Conservation (phyloP, 169 alveolate species). For the Cryptosporidium xiaoi region DNA sequence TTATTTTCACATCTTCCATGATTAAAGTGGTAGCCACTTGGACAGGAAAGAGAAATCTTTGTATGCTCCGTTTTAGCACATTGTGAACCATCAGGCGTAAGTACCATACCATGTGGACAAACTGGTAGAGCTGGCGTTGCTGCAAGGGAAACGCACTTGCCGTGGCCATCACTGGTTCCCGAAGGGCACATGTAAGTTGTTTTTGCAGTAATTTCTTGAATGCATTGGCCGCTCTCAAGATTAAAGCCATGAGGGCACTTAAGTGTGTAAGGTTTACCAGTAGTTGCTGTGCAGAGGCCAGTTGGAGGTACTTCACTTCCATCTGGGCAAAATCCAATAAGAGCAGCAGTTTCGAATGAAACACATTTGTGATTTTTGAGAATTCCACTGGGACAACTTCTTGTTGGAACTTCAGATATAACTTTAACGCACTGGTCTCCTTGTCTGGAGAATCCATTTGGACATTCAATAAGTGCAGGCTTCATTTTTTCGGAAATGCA, state of each 20-base stretch:
- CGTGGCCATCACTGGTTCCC: constrained; percentile 73
- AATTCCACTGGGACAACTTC: constrained; percentile 56
- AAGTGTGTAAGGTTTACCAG: constrained; percentile 65
- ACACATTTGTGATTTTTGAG: constrained; percentile 45
- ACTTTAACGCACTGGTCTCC: constrained; percentile 43
- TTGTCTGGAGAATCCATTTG: constrained; percentile 64
- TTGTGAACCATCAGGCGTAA: constrained; percentile 73
- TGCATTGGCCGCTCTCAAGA: constrained; percentile 67
- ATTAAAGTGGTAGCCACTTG: constrained; percentile 60
- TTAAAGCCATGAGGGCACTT: constrained; percentile 71
- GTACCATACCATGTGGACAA: constrained; percentile 75
- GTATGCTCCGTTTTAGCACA: constrained; percentile 74
- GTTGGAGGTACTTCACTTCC: constrained; percentile 75
- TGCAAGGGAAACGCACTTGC: constrained; percentile 72
- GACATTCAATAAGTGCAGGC: constrained; percentile 65
- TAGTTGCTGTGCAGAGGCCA: constrained; percentile 61
- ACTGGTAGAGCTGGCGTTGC: constrained; percentile 75
- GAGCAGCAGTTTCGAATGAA: constrained; percentile 67
- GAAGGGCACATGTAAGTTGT: constrained; percentile 73
- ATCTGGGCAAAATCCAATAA: constrained; percentile 72
- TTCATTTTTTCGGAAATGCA: constrained; percentile 71
- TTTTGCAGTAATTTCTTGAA: constrained; percentile 59
- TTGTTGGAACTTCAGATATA: constrained; percentile 57
- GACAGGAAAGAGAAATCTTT: constrained; percentile 66
- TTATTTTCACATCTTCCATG: constrained; percentile 72